Evolutionary conservation across 148 eudicot species (phyloP).

Genomic region (Dianthus caryophyllus): DNA sequence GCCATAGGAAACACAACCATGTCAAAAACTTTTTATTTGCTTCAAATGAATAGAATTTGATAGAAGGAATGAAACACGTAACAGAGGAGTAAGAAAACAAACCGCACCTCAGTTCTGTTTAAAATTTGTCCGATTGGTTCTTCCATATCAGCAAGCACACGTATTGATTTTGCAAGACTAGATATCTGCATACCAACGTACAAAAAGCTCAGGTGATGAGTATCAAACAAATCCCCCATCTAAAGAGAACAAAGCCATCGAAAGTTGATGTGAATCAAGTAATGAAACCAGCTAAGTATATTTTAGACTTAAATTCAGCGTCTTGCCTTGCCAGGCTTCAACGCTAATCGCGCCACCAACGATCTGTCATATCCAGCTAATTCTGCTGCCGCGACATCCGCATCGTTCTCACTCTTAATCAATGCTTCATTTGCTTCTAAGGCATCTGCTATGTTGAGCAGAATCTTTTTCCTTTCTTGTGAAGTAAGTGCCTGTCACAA

Average conservation of each 20-base stretch:
- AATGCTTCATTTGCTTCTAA: slow-evolving; percentile 60
- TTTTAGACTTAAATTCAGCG: slow-evolving; percentile 1
- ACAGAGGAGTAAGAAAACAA: background rate
- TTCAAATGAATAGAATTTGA: background rate
- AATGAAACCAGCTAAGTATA: slow-evolving; percentile 13
- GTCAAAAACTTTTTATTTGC: background rate
- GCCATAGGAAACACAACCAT: slow-evolving; percentile 13
- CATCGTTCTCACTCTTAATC: slow-evolving; percentile 65
- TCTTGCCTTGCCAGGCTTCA: slow-evolving; percentile 85
- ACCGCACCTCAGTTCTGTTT: slow-evolving; percentile 74
- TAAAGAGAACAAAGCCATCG: background rate
- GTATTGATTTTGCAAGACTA: slow-evolving; percentile 79
- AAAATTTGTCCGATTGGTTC: slow-evolving; percentile 82
- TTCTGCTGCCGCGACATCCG: slow-evolving; percentile 71
- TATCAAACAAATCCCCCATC: background rate
- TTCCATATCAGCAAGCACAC: slow-evolving; percentile 90
- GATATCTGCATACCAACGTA: slow-evolving; percentile 40
- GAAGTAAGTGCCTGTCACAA: slow-evolving; percentile 60
- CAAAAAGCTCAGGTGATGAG: slow-evolving; percentile 2
- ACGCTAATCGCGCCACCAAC: slow-evolving; percentile 62
- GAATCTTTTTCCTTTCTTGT: slow-evolving; percentile 63
- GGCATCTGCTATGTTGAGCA: slow-evolving; percentile 80
- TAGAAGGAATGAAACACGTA: background rate
- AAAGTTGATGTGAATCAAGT: background rate
- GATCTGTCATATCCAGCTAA: slow-evolving; percentile 76